These are phyloP conservation scores for Hortiboletus flavorubellus DNA, from an alignment of 768 basidiomycete genomes.

Conservation along the genomic window DNA sequence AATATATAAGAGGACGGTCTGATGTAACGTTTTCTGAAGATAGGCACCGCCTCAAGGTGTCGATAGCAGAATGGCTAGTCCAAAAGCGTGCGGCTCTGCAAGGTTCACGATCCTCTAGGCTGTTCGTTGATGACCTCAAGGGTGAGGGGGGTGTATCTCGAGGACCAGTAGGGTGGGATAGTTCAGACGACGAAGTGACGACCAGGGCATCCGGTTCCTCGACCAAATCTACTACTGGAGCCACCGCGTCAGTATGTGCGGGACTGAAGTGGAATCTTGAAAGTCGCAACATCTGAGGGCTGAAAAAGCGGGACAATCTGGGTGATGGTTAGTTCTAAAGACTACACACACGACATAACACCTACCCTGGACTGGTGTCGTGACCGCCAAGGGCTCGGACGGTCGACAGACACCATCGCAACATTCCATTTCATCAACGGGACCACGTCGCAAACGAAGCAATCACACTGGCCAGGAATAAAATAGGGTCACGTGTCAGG, in stretches of 20 bases:
- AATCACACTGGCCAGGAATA: not conserved
- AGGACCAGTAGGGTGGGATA: not conserved
- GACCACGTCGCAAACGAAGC: not conserved
- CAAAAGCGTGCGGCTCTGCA: not conserved
- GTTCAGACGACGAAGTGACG: not conserved
- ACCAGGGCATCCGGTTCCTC: not conserved
- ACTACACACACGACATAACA: not conserved
- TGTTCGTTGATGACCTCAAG: not conserved
- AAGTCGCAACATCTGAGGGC: not conserved
- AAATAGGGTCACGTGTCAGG: conserved; percentile 7
- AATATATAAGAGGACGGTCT: conserved; percentile 11
- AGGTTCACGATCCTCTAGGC: not conserved
- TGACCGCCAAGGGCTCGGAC: conserved; percentile 43
- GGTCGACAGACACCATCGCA: conserved; percentile 63
- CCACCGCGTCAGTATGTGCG: not conserved
- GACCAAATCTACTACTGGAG: not conserved
- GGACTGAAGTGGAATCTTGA: not conserved
- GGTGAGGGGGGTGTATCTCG: not conserved
- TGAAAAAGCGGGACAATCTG: conserved; percentile 6
- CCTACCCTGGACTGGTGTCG: conserved; percentile 28
- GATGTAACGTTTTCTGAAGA: conserved; percentile 13
- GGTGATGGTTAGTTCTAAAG: not conserved
- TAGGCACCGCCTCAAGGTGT: conserved; percentile 12
- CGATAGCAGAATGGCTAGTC: conserved; percentile 7
- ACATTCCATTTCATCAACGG: conserved; percentile 71